Evolutionary conservation across 2,329 filamentous ascomycete genomes (phyloP).

Genomic region (Alternaria brassicae): DNA sequence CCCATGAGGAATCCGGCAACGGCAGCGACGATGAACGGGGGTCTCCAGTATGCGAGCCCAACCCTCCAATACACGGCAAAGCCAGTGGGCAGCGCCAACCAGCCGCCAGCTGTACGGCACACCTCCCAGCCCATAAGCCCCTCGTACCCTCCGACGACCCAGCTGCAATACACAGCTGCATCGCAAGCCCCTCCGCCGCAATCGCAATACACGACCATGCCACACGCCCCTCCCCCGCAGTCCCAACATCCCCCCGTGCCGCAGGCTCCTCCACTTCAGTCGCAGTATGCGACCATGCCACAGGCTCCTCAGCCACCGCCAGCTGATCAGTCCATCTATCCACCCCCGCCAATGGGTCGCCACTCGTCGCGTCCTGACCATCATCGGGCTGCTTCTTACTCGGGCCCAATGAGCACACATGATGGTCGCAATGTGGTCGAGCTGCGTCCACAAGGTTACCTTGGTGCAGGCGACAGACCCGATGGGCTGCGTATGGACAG

Average conservation of each 20-base stretch:
- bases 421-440: conserved; percentile 51
- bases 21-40: conserved; percentile 15
- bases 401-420: conserved; percentile 28
- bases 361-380: conserved; percentile 38
- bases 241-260: conserved; percentile 4
- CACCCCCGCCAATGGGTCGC: conserved; percentile 41
- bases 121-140: conserved; percentile 32
- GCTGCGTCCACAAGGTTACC: conserved; percentile 48
- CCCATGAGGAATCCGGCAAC: conserved; percentile 31
- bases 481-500: conserved; percentile 56
- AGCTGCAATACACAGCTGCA: conserved; percentile 10
- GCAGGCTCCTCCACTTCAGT: conserved; percentile 15
- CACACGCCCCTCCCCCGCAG: conserved; percentile 28
- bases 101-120: conserved; percentile 38
- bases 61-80: conserved; percentile 55
- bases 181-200: conserved; percentile 16
- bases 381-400: conserved; percentile 32
- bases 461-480: conserved; percentile 35
- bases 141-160: conserved; percentile 22
- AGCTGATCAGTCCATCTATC: conserved; percentile 32
- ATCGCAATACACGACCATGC: conserved; percentile 34
- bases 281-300: conserved; percentile 37
- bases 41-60: conserved; percentile 52
- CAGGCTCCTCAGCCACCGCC: conserved; percentile 28
- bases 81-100: conserved; percentile 37